Percentiles rank a stretch among this genome's conserved stretches.
phyloP scores from a whole-genome alignment of 2,329 filamentous ascomycete species.

The Pyrenochaeta sp. region DNA sequence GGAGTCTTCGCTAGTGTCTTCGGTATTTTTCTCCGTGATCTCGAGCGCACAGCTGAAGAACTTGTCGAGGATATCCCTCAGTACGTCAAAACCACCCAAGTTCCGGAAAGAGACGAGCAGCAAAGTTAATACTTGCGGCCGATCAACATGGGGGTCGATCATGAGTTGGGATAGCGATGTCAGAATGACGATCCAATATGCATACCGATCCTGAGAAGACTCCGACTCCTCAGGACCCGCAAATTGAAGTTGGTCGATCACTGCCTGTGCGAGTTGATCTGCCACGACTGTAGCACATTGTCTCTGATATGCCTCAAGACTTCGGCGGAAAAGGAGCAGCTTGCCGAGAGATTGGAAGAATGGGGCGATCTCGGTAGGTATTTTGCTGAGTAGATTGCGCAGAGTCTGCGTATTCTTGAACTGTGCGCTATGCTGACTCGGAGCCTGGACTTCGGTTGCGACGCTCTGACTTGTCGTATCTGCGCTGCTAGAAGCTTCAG shows the following conservation, averaged over 20 bases:
- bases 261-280: constrained; percentile 73
- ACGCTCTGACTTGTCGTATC: constrained; percentile 18
- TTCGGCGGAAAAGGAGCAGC: constrained; percentile 76
- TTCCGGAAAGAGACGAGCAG: constrained; percentile 89
- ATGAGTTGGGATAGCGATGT: constrained; percentile 80
- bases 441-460: constrained; percentile 8
- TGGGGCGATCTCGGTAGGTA: constrained; percentile 80
- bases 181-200: constrained; percentile 83
- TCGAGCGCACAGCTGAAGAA: constrained; percentile 68
- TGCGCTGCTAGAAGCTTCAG: constrained; percentile 21
- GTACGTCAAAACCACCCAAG: constrained; percentile 73
- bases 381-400: constrained; percentile 76
- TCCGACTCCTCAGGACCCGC: constrained; percentile 55
- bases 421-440: constrained; percentile 45
- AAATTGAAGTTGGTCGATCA: constrained; percentile 71
- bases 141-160: constrained; percentile 67
- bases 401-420: constrained; percentile 82
- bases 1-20: constrained; percentile 54
- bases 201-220: constrained; percentile 69
- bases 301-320: constrained; percentile 69
- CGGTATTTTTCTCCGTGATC: constrained; percentile 53
- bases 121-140: constrained; percentile 64
- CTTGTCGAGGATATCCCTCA: constrained; percentile 74
- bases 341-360: constrained; percentile 89
- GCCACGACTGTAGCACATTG: constrained; percentile 68